Percentiles rank a stretch among this genome's conserved stretches.
Evolutionary conservation across 139 green algal species (phyloP).

Genomic region (Auxenochlorella pyrenoidosa): DNA sequence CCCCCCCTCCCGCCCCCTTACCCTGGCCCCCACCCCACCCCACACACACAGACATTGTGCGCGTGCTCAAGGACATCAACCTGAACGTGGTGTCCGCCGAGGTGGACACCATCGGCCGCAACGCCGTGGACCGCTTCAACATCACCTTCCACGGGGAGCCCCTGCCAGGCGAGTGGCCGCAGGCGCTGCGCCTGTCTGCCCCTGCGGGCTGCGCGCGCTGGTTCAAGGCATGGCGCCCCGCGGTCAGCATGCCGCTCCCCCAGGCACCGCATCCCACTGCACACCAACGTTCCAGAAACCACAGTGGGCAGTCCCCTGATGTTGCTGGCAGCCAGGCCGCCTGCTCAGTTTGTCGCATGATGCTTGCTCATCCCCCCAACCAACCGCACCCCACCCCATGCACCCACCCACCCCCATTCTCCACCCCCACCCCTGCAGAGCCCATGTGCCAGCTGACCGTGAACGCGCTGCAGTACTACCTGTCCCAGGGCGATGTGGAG

Average conservation of each 20-base stretch:
- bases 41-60: neutral
- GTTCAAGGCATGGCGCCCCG: no score
- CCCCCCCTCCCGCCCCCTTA: neutral
- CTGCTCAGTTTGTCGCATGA: no score
- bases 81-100: constrained; percentile 96
- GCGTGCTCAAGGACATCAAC: constrained; percentile 77
- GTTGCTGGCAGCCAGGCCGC: no score
- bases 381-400: no score
- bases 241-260: no score
- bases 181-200: neutral
- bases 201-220: no score
- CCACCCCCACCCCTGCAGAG: neutral
- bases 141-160: constrained; percentile 64
- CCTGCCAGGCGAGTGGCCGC: neutral
- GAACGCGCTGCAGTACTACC: constrained; percentile 96
- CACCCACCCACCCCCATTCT: no score
- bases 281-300: no score
- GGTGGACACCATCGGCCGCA: constrained; percentile 70
- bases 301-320: no score
- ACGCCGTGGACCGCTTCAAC: constrained; percentile 89
- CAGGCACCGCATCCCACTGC: no score
- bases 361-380: no score
- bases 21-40: neutral
- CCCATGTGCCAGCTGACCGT: constrained; percentile 89
- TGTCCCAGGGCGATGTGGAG: constrained; percentile 86